A percentile compares a stretch with the other conserved stretches of the same genome.
Evolutionary conservation across 2,329 filamentous ascomycete species (phyloP).

Genomic region (Lanzia echinophila): DNA sequence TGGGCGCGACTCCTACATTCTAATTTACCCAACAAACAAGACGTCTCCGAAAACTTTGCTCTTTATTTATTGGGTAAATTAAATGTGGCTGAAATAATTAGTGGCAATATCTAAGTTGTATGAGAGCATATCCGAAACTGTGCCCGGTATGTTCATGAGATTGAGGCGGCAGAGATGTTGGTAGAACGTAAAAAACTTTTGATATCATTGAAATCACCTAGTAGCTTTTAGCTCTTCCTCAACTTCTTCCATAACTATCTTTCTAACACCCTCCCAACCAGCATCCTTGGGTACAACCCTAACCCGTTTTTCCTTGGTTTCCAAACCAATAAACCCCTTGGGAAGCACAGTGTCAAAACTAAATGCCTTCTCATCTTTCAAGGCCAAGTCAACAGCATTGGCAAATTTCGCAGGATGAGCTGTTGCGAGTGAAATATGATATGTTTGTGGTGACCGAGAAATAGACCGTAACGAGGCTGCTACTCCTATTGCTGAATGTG

Average conservation of each 20-base stretch:
- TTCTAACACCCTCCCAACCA: constrained; percentile 68
- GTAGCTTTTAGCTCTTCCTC: constrained; percentile 49
- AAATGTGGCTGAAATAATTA: too few species aligned
- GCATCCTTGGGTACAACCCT: constrained; percentile 55
- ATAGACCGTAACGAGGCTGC: constrained; percentile 68
- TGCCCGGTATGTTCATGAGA: too few species aligned
- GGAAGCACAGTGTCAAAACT: constrained; percentile 75
- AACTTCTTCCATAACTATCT: constrained; percentile 69
- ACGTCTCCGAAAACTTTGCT: too few species aligned
- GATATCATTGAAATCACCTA: constrained; percentile 12
- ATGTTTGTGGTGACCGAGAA: constrained; percentile 40
- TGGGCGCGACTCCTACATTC: too few species aligned
- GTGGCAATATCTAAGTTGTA: too few species aligned
- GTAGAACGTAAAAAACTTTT: too few species aligned
- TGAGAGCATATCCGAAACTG: too few species aligned
- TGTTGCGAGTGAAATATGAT: constrained; percentile 80
- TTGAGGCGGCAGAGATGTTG: too few species aligned
- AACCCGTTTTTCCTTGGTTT: constrained; percentile 68
- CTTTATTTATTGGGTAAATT: too few species aligned
- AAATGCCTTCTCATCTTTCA: constrained; percentile 66
- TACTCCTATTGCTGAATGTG: constrained; percentile 85
- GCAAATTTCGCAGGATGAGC: constrained; percentile 96
- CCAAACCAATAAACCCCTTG: constrained; percentile 71
- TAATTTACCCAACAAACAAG: too few species aligned
- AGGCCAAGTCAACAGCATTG: constrained; percentile 72